Base-by-base conservation (phyloP, 2,329 filamentous ascomycete genomes). In the Lomentospora prolificans region DNA sequence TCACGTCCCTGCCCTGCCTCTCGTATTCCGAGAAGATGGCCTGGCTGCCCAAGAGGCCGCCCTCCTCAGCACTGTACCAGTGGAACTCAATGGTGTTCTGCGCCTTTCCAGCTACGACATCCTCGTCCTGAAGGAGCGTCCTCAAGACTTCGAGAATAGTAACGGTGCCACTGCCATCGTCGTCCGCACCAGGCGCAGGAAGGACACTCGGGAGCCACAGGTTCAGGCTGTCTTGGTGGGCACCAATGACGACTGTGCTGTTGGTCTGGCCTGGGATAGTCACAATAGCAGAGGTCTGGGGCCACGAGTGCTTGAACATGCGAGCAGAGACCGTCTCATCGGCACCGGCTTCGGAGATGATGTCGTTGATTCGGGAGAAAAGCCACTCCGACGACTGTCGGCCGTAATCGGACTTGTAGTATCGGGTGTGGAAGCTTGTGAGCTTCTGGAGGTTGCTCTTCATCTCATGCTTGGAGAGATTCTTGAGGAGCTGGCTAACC, bases 141-240 rank as follows among this genome's bases (percentile, higher is more conserved):
- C 90, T 83, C 65, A 99, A 81, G 3, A 90, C 89, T 72, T 99
- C 92, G 55, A 97, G 81, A 62, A 96, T 97, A 8, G 92, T 97
- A 19, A 97, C 90, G 2, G 90, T 94, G 57, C 90, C 90, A 62
- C 87, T 90, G 60, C 91, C 92, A 66, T 96, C 92, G 63, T 97
- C 92, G 63, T 97, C 94, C n/a, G 92, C 91, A 50, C 92, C 92
- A 0, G 92, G 92, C 0, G 92, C 91, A 12, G 87, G 81, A 31
- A 96, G 78, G 33, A 95, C 75, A 2, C 86, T 89, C 1, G 91
- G 92, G 10, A 96, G 72, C 73, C 90, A 95, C 50, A 96, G 78
- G 71, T 97, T 97, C 72, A 96, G 95, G 64, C 89, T 95, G 70
- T 97, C 92, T 69, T 95, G 91, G 69, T 96, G 91, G 1, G 91